These are phyloP conservation scores for Apiospora hydei DNA, from an alignment of 2,329 filamentous ascomycete genomes.

Conservation along the genomic window DNA sequence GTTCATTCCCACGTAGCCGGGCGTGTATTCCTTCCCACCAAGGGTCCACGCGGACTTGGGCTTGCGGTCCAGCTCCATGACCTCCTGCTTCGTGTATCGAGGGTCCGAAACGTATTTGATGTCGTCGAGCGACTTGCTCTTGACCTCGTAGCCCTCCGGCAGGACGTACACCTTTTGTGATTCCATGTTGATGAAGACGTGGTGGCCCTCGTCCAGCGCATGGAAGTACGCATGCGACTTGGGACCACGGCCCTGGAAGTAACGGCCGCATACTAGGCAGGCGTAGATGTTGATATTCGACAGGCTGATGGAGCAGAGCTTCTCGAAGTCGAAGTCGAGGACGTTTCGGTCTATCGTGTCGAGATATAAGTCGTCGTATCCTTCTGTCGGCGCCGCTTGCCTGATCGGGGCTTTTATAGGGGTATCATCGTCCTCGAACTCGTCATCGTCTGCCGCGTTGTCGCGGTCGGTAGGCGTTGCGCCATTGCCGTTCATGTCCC, in stretches of 20 bases:
- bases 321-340: conserved; percentile 98
- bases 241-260: conserved; percentile 91
- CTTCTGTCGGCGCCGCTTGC: conserved; percentile 81
- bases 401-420: conserved; percentile 59
- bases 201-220: conserved; percentile 91
- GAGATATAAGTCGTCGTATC: conserved; percentile 95
- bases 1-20: conserved; percentile 98
- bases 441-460: conserved; percentile 39
- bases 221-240: conserved; percentile 98
- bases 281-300: conserved; percentile 99
- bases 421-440: conserved; percentile 49
- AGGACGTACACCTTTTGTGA: conserved; percentile 90
- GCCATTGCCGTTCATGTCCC: conserved; percentile 32
- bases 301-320: conserved; percentile 93
- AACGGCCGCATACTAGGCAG: conserved; percentile 96
- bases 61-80: conserved; percentile 77
- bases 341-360: conserved; percentile 94
- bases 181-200: conserved; percentile 98
- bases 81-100: conserved; percentile 80
- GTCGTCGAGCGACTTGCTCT: conserved; percentile 92
- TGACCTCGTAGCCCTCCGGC: conserved; percentile 96
- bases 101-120: conserved; percentile 98
- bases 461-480: conserved; percentile 38
- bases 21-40: conserved; percentile 83
- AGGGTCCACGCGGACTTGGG: conserved; percentile 76